Base-by-base conservation (phyloP, 805 yeast species). In the Candida sanyiensis region DNA sequence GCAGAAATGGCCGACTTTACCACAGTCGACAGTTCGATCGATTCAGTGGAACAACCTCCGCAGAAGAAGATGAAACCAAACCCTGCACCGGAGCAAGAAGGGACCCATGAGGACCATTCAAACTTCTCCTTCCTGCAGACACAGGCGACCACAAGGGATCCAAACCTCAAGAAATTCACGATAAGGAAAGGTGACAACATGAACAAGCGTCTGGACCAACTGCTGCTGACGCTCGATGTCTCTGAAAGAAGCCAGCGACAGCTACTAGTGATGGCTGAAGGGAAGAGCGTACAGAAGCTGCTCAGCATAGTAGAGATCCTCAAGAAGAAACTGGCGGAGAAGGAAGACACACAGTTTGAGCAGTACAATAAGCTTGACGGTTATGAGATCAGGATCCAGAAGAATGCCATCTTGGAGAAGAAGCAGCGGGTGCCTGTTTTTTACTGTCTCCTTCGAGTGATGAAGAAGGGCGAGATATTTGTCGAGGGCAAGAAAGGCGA, bases 141-240 rank as follows among this genome's bases (percentile, higher is more conserved):
- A 6, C 38, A 39, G n/a, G 16, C 22, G 4, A 38, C 28, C 5
- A 23, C 32, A 10, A 38, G 20, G 8, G 41, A 38, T 18, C 27
- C 35, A 5, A 8, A 12, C 8, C 17, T 38, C 15, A 13, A 10
- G 21, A 27, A 37, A 24, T n/a, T 44, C 1, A 38, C 49, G 4
- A 49, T 53, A 6, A 53, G 47, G 39, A 50, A 47, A 16, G 50
- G 49, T 18, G 58, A 54, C 27, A 50, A 48, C 29, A 49, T 54
- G 17, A 40, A 42, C 13, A 46, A 40, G 10, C 46, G 44, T 29
- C 44, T 54, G 4, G 30, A 38, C 3, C 43, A 41, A n/a, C 15
- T 46, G 5, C 35, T 41, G 16, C 38, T 37, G 20, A 4, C 13
- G 1, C n/a, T 49, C 6, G 7, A 19, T 1, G 26, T 38, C 6